Evolutionary conservation across 805 yeast species (phyloP).

Genomic region (Jamesozyma spencerorum): DNA sequence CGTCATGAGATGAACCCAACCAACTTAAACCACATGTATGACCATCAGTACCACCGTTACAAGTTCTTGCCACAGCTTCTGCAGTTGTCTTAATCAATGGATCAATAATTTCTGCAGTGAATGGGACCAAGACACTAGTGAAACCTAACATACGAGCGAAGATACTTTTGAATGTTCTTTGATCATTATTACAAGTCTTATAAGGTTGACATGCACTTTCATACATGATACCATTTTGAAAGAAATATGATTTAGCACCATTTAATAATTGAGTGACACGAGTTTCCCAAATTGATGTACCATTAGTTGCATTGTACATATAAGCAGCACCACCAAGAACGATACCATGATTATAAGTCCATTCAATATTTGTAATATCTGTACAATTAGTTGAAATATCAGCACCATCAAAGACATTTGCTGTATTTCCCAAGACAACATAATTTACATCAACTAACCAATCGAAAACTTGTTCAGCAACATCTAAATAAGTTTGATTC

Average conservation of each 20-base stretch:
- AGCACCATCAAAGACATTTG: conserved; percentile 69
- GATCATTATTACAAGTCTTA: conserved; percentile 58
- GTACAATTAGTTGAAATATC: conserved; percentile 51
- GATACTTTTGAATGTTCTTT: conserved; percentile 65
- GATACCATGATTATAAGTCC: conserved; percentile 68
- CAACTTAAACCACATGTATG: conserved; percentile 71
- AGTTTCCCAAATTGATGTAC: conserved; percentile 39
- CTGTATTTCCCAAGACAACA: conserved; percentile 37
- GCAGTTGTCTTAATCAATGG: conserved; percentile 44
- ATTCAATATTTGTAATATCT: conserved; percentile 41
- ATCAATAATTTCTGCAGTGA: conserved; percentile 34
- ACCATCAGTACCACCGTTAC: conserved; percentile 66
- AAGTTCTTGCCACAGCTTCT: conserved; percentile 56
- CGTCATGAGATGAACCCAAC: conserved; percentile 52
- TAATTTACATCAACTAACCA: conserved; percentile 48
- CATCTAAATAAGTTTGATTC: conserved; percentile 41
- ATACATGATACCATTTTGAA: conserved; percentile 39
- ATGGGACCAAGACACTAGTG: conserved; percentile 48
- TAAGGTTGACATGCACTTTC: conserved; percentile 51
- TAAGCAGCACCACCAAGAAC: conserved; percentile 62
- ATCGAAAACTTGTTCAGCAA: conserved; percentile 46
- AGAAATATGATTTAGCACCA: conserved; percentile 45
- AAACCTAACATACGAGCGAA: conserved; percentile 55
- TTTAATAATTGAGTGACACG: conserved; percentile 37
- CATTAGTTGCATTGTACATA: conserved; percentile 53